These are phyloP conservation scores for Russula sp. DNA, from an alignment of 768 basidiomycete genomes.

Conservation along the genomic window DNA sequence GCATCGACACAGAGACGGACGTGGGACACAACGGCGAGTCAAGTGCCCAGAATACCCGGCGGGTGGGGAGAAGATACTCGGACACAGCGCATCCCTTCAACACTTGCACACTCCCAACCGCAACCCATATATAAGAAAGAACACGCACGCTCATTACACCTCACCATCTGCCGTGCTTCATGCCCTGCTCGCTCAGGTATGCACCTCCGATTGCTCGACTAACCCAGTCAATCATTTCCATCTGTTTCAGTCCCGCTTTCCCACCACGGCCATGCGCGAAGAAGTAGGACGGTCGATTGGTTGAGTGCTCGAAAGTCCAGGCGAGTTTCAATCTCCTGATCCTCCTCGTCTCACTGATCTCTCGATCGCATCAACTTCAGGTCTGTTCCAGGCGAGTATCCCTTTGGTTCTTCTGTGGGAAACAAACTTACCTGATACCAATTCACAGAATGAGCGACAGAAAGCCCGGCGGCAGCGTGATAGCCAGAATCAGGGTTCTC, in stretches of 20 bases:
- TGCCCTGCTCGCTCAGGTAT: conserved; percentile 80
- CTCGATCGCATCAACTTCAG: conserved; percentile 51
- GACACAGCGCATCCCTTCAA: conserved; percentile 31
- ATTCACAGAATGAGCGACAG: conserved; percentile 75
- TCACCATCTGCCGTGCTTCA: conserved; percentile 83
- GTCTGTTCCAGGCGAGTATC: conserved; percentile 82
- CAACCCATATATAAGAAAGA: conserved; percentile 70
- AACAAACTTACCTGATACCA: conserved; percentile 21
- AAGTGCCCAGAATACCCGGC: conserved; percentile 36
- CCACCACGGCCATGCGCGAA: conserved; percentile 82
- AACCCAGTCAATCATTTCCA: neutral
- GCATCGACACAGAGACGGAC: conserved; percentile 52
- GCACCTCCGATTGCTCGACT: conserved; percentile 26
- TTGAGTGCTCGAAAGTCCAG: conserved; percentile 90
- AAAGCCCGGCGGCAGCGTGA: conserved; percentile 72
- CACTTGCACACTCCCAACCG: conserved; percentile 37
- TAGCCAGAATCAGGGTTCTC: conserved; percentile 47
- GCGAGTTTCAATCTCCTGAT: conserved; percentile 44
- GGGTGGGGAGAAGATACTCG: conserved; percentile 12
- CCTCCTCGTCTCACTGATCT: conserved; percentile 21
- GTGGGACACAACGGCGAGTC: conserved; percentile 43
- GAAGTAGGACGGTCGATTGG: conserved; percentile 83
- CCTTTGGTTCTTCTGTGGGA: neutral
- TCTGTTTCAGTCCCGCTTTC: conserved; percentile 70
- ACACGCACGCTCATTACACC: conserved; percentile 84